Percentiles rank a stretch among this genome's conserved stretches.
Evolutionary conservation across 2,329 filamentous ascomycete genomes (phyloP).

Genomic region (Sporothrix pseudoabietina): DNA sequence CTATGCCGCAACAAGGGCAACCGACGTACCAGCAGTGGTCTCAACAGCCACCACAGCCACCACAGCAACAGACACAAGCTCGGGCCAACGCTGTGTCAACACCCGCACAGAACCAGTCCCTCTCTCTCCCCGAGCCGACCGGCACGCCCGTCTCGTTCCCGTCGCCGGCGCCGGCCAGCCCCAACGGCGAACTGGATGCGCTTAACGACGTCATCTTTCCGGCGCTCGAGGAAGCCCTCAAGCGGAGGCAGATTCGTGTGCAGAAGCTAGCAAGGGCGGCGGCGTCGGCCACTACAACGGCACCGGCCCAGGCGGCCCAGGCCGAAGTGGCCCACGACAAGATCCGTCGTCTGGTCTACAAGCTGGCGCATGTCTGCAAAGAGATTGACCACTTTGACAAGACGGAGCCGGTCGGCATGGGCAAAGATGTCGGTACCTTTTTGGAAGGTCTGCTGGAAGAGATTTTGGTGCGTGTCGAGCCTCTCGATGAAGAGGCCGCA

Average conservation of each 20-base stretch:
- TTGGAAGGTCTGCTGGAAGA: constrained; percentile 92
- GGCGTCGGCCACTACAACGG: constrained; percentile 9
- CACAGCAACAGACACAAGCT: background rate
- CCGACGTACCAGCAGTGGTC: constrained; percentile 26
- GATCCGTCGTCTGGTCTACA: constrained; percentile 77
- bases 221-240: constrained; percentile 86
- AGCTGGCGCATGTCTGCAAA: constrained; percentile 78
- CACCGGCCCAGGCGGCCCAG: constrained; percentile 59
- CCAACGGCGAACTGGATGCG: constrained; percentile 75
- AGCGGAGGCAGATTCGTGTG: constrained; percentile 69
- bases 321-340: constrained; percentile 76
- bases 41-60: background rate
- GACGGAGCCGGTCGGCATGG: constrained; percentile 88
- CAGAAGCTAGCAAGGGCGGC: constrained; percentile 50
- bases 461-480: constrained; percentile 87
- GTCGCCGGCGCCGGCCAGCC: constrained; percentile 57
- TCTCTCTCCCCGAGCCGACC: background rate
- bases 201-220: constrained; percentile 90
- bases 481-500: constrained; percentile 66
- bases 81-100: background rate
- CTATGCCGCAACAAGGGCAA: background rate
- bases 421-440: constrained; percentile 83
- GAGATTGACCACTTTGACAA: constrained; percentile 90
- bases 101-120: background rate
- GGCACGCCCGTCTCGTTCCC: constrained; percentile 53